Base-by-base conservation (phyloP, 495 filamentous ascomycete genomes). In the Clohesyomyces aquaticus region DNA sequence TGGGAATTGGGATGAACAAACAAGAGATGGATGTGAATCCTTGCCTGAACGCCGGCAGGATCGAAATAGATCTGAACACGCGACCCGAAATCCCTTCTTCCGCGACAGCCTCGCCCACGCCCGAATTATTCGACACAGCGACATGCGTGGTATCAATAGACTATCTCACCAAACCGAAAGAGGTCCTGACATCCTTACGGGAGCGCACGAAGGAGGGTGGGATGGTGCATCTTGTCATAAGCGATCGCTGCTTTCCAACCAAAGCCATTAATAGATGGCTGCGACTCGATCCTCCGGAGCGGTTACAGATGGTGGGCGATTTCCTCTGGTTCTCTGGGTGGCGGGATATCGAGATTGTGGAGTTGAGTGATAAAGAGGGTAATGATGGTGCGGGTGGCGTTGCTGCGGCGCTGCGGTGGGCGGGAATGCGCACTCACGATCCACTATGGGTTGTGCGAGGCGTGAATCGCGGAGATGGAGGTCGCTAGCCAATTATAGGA, bases 181-280 rank as follows among this genome's bases (percentile, higher is more conserved):
- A 68, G 19, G 72, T 81, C 12, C 75, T 81, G 2, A 27, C 59
- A 1, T 70, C 69, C 9, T 50, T 80, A 16, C 58, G 57, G 23
- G 27, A 66, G 3, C 65, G 55, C 1, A 76, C 74, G 29, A 73
- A 58, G 26, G 18, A 25, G 0, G 75, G 76, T 1, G 79, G 76
- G 18, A 72, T 48, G 8, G 71, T 80, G 28, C 79, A 82, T 64
- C 60, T 82, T 56, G 72, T 74, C 0, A 72, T 81, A 27, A 75
- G 72, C n/a, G 78, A 82, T 65, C 71, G 78, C n/a, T 80, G 79
- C 63, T 79, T 81, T 56, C 78, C 78, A 3, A 82, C 72, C 9
- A 75, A 75, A 61, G 73, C 65, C 8, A 57, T 74, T 18, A 25
- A 43, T 19, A 50, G 58, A 29, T 74, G 71, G 72, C 32, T 72